These are phyloP conservation scores for Mucor plumbeus DNA, from an alignment of 371 early-diverging fungal species.

Conservation along the genomic window DNA sequence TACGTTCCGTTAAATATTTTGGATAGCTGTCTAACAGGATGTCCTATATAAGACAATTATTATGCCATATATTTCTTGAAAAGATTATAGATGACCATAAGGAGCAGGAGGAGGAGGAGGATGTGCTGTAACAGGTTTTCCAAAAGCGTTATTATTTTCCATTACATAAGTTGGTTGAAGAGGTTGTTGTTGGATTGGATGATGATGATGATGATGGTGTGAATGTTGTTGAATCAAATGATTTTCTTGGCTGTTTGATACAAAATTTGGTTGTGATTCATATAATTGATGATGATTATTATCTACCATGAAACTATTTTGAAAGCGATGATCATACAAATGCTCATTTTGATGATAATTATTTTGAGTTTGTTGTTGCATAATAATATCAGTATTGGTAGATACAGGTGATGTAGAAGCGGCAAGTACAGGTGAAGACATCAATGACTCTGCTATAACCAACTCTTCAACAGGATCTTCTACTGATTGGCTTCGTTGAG, in stretches of 20 bases:
- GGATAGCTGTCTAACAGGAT: no score
- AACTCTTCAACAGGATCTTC: neutral
- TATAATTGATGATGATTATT: neutral
- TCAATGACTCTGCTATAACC: conserved; percentile 6
- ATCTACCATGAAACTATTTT: neutral
- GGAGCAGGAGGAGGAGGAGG: conserved; percentile 5
- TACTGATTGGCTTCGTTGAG: neutral
- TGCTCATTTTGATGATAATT: neutral
- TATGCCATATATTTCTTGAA: no score
- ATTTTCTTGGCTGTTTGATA: neutral
- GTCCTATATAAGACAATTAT: no score
- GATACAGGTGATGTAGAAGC: neutral
- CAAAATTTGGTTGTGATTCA: neutral
- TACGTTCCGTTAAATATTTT: no score
- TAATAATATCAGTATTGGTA: neutral
- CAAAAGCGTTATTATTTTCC: neutral
- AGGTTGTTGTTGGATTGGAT: neutral
- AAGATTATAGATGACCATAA: neutral
- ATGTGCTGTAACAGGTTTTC: neutral
- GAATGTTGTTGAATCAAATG: neutral
- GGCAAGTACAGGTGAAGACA: conserved; percentile 8
- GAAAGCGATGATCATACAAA: neutral
- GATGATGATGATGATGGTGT: neutral
- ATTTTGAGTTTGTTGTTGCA: neutral
- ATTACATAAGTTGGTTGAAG: neutral